Evolutionary conservation across 176 grass and related monocot species (phyloP), one percentile per base, ranked within the genome.

Genomic region (Rhipidocladum racemiflorum): DNA sequence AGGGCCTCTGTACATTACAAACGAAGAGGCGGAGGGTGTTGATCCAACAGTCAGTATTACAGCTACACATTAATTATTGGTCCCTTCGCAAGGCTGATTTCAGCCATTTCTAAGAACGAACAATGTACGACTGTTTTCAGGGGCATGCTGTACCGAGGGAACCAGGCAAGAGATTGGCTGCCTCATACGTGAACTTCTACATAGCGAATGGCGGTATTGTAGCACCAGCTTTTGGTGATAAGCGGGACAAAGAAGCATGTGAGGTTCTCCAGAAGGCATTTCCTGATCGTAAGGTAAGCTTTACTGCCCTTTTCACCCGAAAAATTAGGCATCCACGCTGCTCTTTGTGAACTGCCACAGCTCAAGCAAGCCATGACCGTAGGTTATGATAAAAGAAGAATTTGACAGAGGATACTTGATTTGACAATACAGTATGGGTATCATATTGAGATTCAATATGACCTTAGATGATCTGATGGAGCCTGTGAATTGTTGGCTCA

Each of bases 131-230:
- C 27, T 25, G 7, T 34, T 89, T 74, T 84, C 87, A 98, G 95
- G 92, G 57, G 46, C 81, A 88, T 70, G 81, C 95, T 44, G 79
- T 95, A 59, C 72, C 84, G 32, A 95, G 95, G 79, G 65, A 68
- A 5, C 54, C 86, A 4, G 90, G 90, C 61, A 93, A 68, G 62
- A 94, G 95, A 49, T 32, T 98, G 76, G 88, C 95, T 5, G 92
- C 95, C 56, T 95, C 95, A 0, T 98, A 98, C 17, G 95, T 93
- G 25, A 98, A 98, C 74, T 95, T 98, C 50, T 98, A 98, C 81
- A 88, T 85, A 29, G 84, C 95, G 0, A 98, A 93, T 24, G 75
- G 92, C 5, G 92, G 92, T 43, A 91, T 98, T 34, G 6, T 95
- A 43, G 95, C 86, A 9, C 95, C 95, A 8, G 77, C 87, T 14